A percentile compares a stretch with the other conserved stretches of the same genome.
These are phyloP conservation scores for Gyromitra esculenta DNA, from an alignment of 2,329 filamentous ascomycete genomes.

Conservation along the genomic window DNA sequence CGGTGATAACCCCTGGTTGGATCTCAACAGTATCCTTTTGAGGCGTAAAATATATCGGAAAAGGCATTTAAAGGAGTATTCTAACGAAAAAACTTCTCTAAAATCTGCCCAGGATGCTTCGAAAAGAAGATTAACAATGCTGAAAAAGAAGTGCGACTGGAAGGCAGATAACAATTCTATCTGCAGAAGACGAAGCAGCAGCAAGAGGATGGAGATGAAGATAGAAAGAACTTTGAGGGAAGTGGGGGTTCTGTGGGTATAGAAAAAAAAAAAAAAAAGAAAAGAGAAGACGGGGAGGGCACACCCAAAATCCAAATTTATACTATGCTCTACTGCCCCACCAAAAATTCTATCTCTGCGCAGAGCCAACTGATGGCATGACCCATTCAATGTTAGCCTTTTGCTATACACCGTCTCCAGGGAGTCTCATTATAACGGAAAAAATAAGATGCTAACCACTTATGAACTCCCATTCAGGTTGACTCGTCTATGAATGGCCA, in stretches of 20 bases:
- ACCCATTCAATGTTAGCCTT: not conserved
- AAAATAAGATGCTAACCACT: not conserved
- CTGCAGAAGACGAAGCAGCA: not conserved
- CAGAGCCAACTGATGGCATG: not conserved
- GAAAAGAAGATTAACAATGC: not conserved
- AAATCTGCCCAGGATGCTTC: not conserved
- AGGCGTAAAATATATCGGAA: slow-evolving; percentile 11
- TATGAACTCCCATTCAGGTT: not conserved
- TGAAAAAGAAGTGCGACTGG: not conserved
- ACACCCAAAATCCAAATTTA: slow-evolving; percentile 10
- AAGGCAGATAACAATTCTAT: slow-evolving; percentile 19
- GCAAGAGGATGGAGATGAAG: slow-evolving; percentile 6
- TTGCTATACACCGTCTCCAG: not conserved
- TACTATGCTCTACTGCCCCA: slow-evolving; percentile 9
- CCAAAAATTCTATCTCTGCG: slow-evolving; percentile 24
- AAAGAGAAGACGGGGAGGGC: too few species aligned
- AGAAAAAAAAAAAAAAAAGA: slow-evolving; percentile 2
- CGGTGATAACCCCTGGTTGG: not conserved
- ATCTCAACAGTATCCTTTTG: not conserved
- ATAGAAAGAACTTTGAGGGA: slow-evolving; percentile 21
- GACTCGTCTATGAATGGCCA: not conserved
- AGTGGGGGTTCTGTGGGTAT: not conserved
- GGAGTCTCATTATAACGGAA: slow-evolving; percentile 5
- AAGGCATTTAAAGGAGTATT: slow-evolving; percentile 11
- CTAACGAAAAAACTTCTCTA: not conserved